Evolutionary conservation across 129 eudicot genomes (phyloP), one percentile per base, ranked within the genome.

Genomic region (Erigeron canadensis): DNA sequence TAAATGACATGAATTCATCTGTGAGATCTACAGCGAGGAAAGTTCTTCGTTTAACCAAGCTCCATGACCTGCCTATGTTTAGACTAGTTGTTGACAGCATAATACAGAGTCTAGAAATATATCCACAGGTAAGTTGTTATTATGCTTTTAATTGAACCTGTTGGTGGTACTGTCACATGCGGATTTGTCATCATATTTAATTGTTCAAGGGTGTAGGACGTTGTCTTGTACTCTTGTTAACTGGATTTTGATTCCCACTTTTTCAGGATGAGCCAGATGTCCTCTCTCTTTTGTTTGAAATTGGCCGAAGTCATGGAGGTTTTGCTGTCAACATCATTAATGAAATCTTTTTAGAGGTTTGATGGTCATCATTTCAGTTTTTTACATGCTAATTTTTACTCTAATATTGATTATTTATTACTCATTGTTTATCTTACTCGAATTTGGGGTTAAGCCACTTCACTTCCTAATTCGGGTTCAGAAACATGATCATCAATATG

Each of bases 211-310:
- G 10, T 40, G 19, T 21, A 15, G 53, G 38, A 50, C 39, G 45
- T 22, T 64, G 51, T 23, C 34, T 67, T 62, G 45, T 22, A 57
- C 41, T 23, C 34, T 67, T 54, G 44, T 55, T 10, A 42, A 50
- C 66, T 59, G 38, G 23, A 13, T 50, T 59, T 70, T 65, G 39
- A 59, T 76, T 73, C 55, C 63, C 38, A 7, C 45, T 61, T n/a
- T 75, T 75, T 70, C 95, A 92, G 96, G 95, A 87, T 73, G 98
- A 92, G 76, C 80, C 82, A 44, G 89, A 89, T 70, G 46, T 85
- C 73, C 80, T 88, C 51, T 75, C 70, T 44, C 83, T 72, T 71
- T n/a, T 86, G 53, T 86, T 81, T 67, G 78, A 63, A 48, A 62
- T 86, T 44, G 98, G 96, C 45, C 86, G 82, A 71, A 75, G 45